Evolutionary conservation across 2,329 filamentous ascomycete genomes (phyloP), one percentile per base, ranked within the genome.

Genomic region (Colletotrichum simmondsii): DNA sequence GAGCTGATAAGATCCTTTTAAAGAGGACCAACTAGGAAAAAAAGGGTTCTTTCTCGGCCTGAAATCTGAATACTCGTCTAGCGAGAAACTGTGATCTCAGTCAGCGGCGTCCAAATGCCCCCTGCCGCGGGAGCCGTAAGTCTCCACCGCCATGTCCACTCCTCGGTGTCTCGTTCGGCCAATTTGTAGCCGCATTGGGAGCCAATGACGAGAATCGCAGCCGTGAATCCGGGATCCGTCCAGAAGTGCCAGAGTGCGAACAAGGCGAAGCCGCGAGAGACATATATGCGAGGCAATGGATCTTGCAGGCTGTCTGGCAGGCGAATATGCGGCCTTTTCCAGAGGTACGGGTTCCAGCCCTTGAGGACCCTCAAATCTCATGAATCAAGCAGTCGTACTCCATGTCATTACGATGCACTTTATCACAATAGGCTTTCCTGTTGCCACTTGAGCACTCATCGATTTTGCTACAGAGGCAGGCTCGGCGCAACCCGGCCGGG

Each of bases 81-180:
- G 26, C 46, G 54, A 49, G 37, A 49, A 32, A 22, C 46, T 49
- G 24, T 65, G 60, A 53, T 61, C 66, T 73, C 71, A 73, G 66
- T 73, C 56, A 73, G 71, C 71, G 71, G 28, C 61, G 12, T 60
- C 19, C 42, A 35, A 64, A 16, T 8, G 19, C 52, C 28, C 71
- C 32, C 32, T 70, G 67, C 46, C 49, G 61, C 66, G 59, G 42
- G 42, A 52, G 56, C 71, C 60, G 67, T 30, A 37, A 3, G 22
- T 61, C 49, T 56, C 61, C 71, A 52, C 71, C 35, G 30, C 24
- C 37, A 35, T 52, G 30, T 52, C 61, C 71, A 70, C 66, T 65
- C 46, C 32, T 73, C 71, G 66, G 67, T 61, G 66, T 22, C 61
- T 57, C 24, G 22, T 70, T 61, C 59, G 66, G 66, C 66, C 58